These are phyloP conservation scores for Tricholoma terreum DNA, from an alignment of 768 basidiomycete species.

Conservation along the genomic window DNA sequence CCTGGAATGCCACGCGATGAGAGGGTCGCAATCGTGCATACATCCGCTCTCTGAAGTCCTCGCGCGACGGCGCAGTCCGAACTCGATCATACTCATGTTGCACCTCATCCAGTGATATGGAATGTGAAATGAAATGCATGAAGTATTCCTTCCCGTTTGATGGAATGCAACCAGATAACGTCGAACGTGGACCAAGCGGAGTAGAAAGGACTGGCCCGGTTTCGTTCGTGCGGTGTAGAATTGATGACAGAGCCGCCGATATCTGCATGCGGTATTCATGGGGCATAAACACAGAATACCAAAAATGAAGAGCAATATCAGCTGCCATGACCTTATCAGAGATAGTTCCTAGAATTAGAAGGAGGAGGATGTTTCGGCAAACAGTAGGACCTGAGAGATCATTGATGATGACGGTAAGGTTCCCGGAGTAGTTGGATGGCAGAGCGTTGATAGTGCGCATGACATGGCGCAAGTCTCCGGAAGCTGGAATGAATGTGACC, in stretches of 20 bases:
- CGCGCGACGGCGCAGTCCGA: slow-evolving; percentile 32
- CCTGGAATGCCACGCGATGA: slow-evolving; percentile 41
- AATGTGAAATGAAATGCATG: not conserved
- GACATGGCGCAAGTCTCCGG: slow-evolving; percentile 47
- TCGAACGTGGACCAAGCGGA: slow-evolving; percentile 1
- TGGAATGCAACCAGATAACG: slow-evolving; percentile 1
- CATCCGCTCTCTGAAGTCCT: slow-evolving; percentile 38
- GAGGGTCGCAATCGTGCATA: slow-evolving; percentile 35
- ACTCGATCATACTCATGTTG: slow-evolving; percentile 32
- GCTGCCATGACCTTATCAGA: slow-evolving; percentile 31
- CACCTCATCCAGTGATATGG: slow-evolving; percentile 13
- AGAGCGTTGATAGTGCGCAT: slow-evolving; percentile 41
- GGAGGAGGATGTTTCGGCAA: slow-evolving; percentile 39
- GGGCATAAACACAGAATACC: slow-evolving; percentile 45
- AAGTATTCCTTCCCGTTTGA: not conserved
- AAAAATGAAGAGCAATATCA: slow-evolving; percentile 46
- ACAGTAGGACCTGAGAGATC: slow-evolving; percentile 30
- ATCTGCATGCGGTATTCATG: slow-evolving; percentile 23
- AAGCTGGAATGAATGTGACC: slow-evolving; percentile 30
- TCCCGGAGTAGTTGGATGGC: slow-evolving; percentile 38
- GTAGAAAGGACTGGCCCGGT: too few relatives aligned
- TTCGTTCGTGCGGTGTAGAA: too few relatives aligned
- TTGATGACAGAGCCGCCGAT: slow-evolving; percentile 9
- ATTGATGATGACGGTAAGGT: slow-evolving; percentile 39
- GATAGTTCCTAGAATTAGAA: slow-evolving; percentile 38